These are phyloP conservation scores for Dothideomycetidae sp. DNA, from an alignment of 2,329 filamentous ascomycete species.

Conservation along the genomic window DNA sequence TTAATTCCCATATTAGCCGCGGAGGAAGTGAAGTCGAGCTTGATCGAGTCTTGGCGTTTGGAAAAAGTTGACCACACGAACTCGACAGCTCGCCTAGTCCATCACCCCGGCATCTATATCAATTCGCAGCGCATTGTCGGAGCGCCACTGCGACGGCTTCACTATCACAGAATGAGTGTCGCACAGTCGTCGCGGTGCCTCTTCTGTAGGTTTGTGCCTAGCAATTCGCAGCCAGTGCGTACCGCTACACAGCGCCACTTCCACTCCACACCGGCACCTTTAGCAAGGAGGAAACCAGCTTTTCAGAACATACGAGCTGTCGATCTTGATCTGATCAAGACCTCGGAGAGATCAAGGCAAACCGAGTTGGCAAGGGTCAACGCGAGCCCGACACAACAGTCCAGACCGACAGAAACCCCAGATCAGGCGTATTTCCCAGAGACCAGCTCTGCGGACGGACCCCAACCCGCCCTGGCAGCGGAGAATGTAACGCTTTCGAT, in stretches of 20 bases:
- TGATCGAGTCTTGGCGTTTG: slow-evolving; percentile 10
- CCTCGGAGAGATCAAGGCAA: slow-evolving; percentile 11
- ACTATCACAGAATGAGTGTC: slow-evolving; percentile 28
- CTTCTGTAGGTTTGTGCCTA: slow-evolving; percentile 21
- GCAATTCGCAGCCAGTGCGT: slow-evolving; percentile 18
- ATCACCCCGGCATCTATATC: too few relatives aligned
- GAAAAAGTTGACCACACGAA: slow-evolving; percentile 10
- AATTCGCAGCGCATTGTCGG: too few relatives aligned
- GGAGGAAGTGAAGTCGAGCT: slow-evolving; percentile 5
- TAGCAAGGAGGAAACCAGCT: slow-evolving; percentile 26
- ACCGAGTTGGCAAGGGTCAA: background rate
- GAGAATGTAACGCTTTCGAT: too few relatives aligned
- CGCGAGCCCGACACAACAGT: background rate
- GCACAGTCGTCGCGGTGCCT: slow-evolving; percentile 29
- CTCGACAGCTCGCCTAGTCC: slow-evolving; percentile 1
- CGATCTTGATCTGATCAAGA: slow-evolving; percentile 19
- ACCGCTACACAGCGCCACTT: slow-evolving; percentile 23
- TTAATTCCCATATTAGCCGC: slow-evolving; percentile 2
- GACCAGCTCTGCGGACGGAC: background rate
- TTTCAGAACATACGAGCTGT: slow-evolving; percentile 32
- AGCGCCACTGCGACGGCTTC: too few relatives aligned
- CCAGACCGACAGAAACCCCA: background rate
- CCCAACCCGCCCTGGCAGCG: background rate
- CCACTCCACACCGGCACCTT: slow-evolving; percentile 25
- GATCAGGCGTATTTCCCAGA: background rate